Percentiles rank a stretch among this genome's conserved stretches.
phyloP scores from a whole-genome alignment of 2,329 filamentous ascomycete species.

The Pestalotiopsis sp. region DNA sequence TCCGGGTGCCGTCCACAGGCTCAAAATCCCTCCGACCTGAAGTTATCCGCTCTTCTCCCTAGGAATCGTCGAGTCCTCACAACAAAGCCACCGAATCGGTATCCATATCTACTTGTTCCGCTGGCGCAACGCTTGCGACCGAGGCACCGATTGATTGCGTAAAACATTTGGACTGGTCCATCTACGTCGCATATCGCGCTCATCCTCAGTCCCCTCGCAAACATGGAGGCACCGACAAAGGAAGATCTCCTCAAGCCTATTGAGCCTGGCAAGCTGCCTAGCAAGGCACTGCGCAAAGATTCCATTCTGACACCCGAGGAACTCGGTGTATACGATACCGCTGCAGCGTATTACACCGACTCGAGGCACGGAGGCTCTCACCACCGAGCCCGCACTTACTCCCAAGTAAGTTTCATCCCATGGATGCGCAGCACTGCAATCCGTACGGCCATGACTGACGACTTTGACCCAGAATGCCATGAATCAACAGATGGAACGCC shows the following conservation, averaged over 20 bases:
- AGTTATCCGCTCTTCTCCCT: neutral
- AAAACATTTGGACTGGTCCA: neutral
- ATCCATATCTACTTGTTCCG: neutral
- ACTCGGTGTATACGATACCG: constrained; percentile 55
- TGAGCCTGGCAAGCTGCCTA: neutral
- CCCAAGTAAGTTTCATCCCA: constrained; percentile 44
- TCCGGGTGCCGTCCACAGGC: neutral
- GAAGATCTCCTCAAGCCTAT: constrained; percentile 2
- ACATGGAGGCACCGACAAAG: constrained; percentile 1
- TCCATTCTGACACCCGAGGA: constrained; percentile 45
- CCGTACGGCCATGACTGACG: neutral
- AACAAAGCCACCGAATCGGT: neutral
- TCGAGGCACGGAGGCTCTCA: constrained; percentile 54
- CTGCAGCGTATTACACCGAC: constrained; percentile 61
- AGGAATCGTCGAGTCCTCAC: neutral
- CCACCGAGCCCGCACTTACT: constrained; percentile 57
- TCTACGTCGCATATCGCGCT: neutral
- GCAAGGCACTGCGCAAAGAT: constrained; percentile 16
- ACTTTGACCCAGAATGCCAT: constrained; percentile 48
- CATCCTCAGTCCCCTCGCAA: neutral
- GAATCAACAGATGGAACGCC: constrained; percentile 54
- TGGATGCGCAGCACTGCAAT: neutral
- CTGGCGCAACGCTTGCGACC: neutral
- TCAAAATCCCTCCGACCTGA: neutral
- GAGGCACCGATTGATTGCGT: neutral